phyloP scores from a whole-genome alignment of 129 eudicot species.

The Chrysanthemum makinoi region DNA sequence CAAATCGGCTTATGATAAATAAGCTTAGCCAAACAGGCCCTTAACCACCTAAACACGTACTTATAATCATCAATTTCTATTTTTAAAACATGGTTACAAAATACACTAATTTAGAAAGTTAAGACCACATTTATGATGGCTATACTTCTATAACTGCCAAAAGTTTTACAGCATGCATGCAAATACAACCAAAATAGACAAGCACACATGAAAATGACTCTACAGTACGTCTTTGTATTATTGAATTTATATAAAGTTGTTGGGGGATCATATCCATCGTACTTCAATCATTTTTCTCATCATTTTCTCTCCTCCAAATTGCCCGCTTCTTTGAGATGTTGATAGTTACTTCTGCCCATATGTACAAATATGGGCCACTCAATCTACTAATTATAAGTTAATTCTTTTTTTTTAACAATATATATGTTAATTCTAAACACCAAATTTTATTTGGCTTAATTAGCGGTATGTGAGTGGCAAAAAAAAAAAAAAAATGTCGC shows the following conservation, averaged over 20 bases:
- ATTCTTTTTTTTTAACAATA: no score
- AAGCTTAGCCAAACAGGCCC: no score
- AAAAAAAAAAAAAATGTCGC: no score
- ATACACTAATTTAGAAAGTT: not conserved
- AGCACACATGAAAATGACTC: conserved; percentile 21
- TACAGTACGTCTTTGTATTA: conserved; percentile 13
- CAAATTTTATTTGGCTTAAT: no score
- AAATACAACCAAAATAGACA: conserved; percentile 22
- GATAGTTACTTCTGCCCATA: conserved; percentile 24
- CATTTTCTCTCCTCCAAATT: conserved; percentile 14
- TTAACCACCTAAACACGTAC: no score
- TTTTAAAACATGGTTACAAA: no score
- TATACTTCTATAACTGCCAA: conserved; percentile 7
- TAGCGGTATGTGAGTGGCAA: no score
- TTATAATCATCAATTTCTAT: no score
- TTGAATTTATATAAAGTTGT: not conserved
- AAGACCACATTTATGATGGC: not conserved
- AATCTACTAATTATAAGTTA: not conserved
- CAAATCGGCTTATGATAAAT: no score
- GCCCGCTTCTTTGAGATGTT: conserved; percentile 23
- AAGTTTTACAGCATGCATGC: conserved; percentile 19
- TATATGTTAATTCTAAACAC: no score
- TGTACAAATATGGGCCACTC: conserved; percentile 1
- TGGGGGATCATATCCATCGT: conserved; percentile 6
- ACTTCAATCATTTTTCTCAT: not conserved